These are phyloP conservation scores for Sclerotinia minor DNA, from an alignment of 2,329 filamentous ascomycete genomes.

Conservation along the genomic window DNA sequence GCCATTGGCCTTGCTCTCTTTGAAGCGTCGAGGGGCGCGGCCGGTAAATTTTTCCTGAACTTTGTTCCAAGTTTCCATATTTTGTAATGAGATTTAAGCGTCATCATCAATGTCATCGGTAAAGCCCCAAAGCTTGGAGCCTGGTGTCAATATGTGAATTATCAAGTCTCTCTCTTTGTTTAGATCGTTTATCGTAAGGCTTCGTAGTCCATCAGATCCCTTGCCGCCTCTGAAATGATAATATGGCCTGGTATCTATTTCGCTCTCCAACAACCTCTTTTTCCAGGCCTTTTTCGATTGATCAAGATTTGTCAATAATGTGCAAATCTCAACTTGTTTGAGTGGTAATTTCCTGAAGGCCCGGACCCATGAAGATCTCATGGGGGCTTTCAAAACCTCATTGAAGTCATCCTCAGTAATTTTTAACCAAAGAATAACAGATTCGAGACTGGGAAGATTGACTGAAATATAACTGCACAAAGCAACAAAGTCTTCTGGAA, in stretches of 20 bases:
- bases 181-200: background rate
- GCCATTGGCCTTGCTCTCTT: background rate
- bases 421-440: background rate
- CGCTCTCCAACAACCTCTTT: rapidly evolving
- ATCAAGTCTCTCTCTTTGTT: background rate
- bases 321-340: background rate
- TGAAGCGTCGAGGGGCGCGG: background rate
- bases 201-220: background rate
- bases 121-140: constrained; percentile 4
- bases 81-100: background rate
- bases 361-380: background rate
- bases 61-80: background rate
- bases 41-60: background rate
- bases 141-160: background rate
- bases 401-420: background rate
- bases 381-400: background rate
- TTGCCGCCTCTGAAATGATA: too few species aligned
- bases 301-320: background rate
- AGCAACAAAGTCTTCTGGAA: background rate
- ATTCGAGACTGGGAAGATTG: background rate
- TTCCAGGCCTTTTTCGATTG: background rate
- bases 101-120: constrained; percentile 10
- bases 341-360: background rate
- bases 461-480: background rate
- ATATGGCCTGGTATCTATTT: rapidly evolving